These are phyloP conservation scores for Parsonsia alboflavescens DNA, from an alignment of 257 asterid genomes.

Conservation along the genomic window DNA sequence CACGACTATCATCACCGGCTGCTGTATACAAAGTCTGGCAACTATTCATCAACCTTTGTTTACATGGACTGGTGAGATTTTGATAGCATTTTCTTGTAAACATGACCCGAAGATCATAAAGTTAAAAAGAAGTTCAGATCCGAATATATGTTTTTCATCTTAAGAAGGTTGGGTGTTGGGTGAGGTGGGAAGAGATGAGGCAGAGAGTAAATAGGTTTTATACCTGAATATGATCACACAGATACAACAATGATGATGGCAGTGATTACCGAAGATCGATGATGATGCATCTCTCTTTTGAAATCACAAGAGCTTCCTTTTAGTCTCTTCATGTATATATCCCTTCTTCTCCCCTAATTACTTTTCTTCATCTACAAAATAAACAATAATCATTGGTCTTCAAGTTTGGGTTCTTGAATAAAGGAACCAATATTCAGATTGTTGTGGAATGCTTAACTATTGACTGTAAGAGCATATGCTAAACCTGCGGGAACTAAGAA, in stretches of 20 bases:
- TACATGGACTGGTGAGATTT: slow-evolving; percentile 91
- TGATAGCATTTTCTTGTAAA: not conserved
- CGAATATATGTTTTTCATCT: too few relatives aligned
- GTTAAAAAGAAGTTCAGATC: not conserved
- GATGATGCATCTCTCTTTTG: too few relatives aligned
- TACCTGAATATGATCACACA: not conserved
- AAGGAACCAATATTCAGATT: not conserved
- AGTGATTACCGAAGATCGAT: not conserved
- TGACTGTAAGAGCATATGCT: not conserved
- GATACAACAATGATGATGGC: not conserved
- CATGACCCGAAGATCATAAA: not conserved
- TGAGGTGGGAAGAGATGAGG: too few relatives aligned
- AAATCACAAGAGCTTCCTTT: too few relatives aligned
- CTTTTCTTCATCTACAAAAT: not conserved
- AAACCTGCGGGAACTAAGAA: not conserved
- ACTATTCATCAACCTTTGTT: slow-evolving; percentile 91
- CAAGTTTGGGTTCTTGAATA: not conserved
- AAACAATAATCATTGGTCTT: not conserved
- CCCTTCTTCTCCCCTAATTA: too few relatives aligned
- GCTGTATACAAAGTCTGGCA: slow-evolving; percentile 93
- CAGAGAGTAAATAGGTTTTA: too few relatives aligned
- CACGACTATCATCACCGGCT: slow-evolving; percentile 98
- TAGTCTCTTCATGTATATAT: too few relatives aligned
- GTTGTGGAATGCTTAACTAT: not conserved
- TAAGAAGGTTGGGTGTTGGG: too few relatives aligned